Evolutionary conservation across 331 rosid genomes (phyloP), one percentile per base, ranked within the genome.

Genomic region (Quercus lobata): DNA sequence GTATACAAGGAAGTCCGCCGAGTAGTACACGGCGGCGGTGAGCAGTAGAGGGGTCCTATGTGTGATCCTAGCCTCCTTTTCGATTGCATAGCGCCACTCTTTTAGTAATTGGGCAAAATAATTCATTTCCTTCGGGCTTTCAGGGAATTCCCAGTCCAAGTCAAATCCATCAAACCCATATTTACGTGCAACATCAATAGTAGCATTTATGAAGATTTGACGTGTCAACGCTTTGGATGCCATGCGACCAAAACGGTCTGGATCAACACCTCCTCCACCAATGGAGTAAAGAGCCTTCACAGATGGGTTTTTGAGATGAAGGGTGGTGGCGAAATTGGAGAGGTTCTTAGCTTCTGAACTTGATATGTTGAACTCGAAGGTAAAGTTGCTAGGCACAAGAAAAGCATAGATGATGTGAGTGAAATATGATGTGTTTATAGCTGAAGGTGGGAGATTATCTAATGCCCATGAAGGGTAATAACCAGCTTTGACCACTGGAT

Each of bases 131-230:
- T 54, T 54, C 5, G 83, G 11, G 84, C 10, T 84, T 80, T 16
- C 55, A 7, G 97, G 97, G 27, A 53, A 93, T 17, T 91, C 97
- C 97, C 97, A 91, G 21, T 93, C 94, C 0, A 91, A 84, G 77
- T 91, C 94, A 37, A 91, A 18, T 2, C 97, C 97, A 37, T 90
- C 83, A 82, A 93, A 91, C 18, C 89, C 88, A 71, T 79, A 93
- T 37, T 74, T 54, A 2, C 98, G 87, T 0, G 97, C 93, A 16
- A 86, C 87, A 12, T 78, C 52, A 11, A 90, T 84, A 1, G 92
- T 70, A 15, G 92, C 88, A 77, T 80, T 60, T 55, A 93, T 90
- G 90, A 93, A 92, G 35, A 73, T 37, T 32, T 84, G 69, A 66
- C 96, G 91, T 3, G 27, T 30, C 14, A 84, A 19, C 25, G 57